These are phyloP conservation scores for Daldinia caldariorum DNA, from an alignment of 495 filamentous ascomycete species.

Conservation along the genomic window DNA sequence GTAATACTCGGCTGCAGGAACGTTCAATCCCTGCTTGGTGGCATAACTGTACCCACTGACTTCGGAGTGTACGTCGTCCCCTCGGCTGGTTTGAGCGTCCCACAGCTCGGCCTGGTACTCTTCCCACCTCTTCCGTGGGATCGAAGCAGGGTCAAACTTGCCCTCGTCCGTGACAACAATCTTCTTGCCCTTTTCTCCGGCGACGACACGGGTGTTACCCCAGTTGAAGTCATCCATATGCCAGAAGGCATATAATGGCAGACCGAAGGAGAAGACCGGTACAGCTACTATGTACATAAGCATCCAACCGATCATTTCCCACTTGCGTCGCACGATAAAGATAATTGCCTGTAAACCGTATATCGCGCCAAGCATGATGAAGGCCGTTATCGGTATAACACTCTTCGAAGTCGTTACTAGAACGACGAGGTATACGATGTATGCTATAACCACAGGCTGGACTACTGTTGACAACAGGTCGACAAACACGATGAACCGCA, in stretches of 20 bases:
- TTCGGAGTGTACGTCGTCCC: conserved; percentile 87
- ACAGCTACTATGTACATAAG: conserved; percentile 92
- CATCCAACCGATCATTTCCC: conserved; percentile 99
- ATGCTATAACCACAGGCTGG: conserved; percentile 90
- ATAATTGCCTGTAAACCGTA: conserved; percentile 98
- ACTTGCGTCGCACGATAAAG: conserved; percentile 94
- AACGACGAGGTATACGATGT: conserved; percentile 88
- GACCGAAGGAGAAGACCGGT: conserved; percentile 88
- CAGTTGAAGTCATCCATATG: conserved; percentile 99
- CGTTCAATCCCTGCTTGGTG: conserved; percentile 75
- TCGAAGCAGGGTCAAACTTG: conserved; percentile 93
- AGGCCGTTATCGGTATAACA: conserved; percentile 80
- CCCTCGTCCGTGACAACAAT: conserved; percentile 96
- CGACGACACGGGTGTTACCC: conserved; percentile 95
- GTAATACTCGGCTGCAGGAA: conserved; percentile 69
- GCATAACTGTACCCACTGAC: conserved; percentile 90
- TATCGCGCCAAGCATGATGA: conserved; percentile 89
- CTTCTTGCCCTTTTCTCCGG: conserved; percentile 93
- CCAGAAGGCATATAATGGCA: conserved; percentile 98
- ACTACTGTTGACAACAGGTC: conserved; percentile 92
- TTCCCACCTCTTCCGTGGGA: conserved; percentile 98
- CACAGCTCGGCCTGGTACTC: conserved; percentile 98
- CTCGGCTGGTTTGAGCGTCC: conserved; percentile 86
- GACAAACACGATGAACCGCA: conserved; percentile 97
- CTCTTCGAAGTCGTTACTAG: conserved; percentile 67